These are phyloP conservation scores for Scheffersomyces illinoinensis DNA, from an alignment of 1,139 yeast species.

Conservation along the genomic window DNA sequence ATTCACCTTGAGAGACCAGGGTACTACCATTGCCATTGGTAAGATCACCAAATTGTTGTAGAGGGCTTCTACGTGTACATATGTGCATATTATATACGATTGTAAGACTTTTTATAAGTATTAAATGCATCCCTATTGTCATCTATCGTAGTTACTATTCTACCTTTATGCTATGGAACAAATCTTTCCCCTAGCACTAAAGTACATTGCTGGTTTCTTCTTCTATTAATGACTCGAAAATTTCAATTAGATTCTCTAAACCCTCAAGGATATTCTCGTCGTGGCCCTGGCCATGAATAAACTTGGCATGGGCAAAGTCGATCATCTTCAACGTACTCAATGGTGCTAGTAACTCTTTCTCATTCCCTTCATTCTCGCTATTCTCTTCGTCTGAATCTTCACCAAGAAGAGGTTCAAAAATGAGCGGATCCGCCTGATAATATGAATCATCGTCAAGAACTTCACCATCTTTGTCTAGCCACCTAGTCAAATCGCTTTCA, in stretches of 20 bases:
- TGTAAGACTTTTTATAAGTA: neutral
- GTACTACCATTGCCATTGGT: slow-evolving; percentile 97
- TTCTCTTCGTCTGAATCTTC: slow-evolving; percentile 9
- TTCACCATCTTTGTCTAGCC: slow-evolving; percentile 30
- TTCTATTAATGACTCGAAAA: slow-evolving; percentile 34
- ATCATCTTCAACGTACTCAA: slow-evolving; percentile 65
- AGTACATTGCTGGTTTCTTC: neutral
- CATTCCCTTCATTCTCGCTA: slow-evolving; percentile 16
- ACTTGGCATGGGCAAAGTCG: slow-evolving; percentile 87
- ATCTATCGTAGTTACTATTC: neutral
- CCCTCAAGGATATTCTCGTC: slow-evolving; percentile 75
- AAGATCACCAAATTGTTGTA: slow-evolving; percentile 76
- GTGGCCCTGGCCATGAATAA: slow-evolving; percentile 62
- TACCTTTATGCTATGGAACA: neutral
- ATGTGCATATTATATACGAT: neutral
- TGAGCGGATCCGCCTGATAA: slow-evolving; percentile 38
- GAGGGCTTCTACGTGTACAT: slow-evolving; percentile 1
- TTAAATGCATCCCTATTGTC: neutral
- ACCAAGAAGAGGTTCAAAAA: slow-evolving; percentile 21
- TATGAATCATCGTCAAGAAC: slow-evolving; percentile 21
- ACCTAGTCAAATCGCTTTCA: slow-evolving; percentile 62
- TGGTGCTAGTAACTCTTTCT: slow-evolving; percentile 23
- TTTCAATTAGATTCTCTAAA: slow-evolving; percentile 54
- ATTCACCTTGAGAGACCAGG: slow-evolving; percentile 97
- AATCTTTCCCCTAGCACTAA: neutral